phyloP scores from a whole-genome alignment of 352 stramenopile species.

The Discostella stelligera region DNA sequence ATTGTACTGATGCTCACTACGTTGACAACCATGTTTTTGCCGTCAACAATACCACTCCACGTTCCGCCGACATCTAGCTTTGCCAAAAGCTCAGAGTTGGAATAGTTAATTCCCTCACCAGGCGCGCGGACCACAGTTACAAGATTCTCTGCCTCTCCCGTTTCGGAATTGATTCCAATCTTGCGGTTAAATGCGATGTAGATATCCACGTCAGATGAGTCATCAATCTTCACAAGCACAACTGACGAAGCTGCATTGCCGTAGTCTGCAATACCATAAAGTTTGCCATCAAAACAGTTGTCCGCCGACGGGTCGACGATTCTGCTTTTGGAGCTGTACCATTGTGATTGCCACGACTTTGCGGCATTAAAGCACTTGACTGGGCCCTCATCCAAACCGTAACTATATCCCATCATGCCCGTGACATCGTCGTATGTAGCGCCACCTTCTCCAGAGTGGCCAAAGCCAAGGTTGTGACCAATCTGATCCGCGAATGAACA shows the following conservation, averaged over 20 bases:
- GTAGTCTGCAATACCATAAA: conserved; percentile 44
- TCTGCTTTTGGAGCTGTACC: conserved; percentile 32
- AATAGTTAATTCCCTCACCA: conserved; percentile 4
- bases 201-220: conserved; percentile 7
- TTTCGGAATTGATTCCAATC: conserved; percentile 43
- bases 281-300: conserved; percentile 1
- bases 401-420: conserved; percentile 54
- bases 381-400: conserved; percentile 42
- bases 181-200: conserved; percentile 49
- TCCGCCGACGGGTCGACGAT: conserved; percentile 5
- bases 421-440: conserved; percentile 49
- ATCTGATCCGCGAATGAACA: conserved; percentile 15
- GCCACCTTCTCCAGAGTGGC: conserved; percentile 31
- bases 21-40: neutral
- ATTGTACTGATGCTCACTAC: neutral
- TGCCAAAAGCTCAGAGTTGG: conserved; percentile 13
- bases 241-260: neutral
- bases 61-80: conserved; percentile 11
- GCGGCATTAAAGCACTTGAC: conserved; percentile 63
- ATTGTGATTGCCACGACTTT: conserved; percentile 59
- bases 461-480: conserved; percentile 49
- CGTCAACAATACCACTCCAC: conserved; percentile 1
- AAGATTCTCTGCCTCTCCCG: conserved; percentile 38
- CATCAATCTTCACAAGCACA: conserved; percentile 36
- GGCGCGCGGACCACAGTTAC: conserved; percentile 15